A percentile compares a stretch with the other conserved stretches of the same genome.
These are phyloP conservation scores for Sarocladium strictum DNA, from an alignment of 2,329 filamentous ascomycete genomes.

Conservation along the genomic window DNA sequence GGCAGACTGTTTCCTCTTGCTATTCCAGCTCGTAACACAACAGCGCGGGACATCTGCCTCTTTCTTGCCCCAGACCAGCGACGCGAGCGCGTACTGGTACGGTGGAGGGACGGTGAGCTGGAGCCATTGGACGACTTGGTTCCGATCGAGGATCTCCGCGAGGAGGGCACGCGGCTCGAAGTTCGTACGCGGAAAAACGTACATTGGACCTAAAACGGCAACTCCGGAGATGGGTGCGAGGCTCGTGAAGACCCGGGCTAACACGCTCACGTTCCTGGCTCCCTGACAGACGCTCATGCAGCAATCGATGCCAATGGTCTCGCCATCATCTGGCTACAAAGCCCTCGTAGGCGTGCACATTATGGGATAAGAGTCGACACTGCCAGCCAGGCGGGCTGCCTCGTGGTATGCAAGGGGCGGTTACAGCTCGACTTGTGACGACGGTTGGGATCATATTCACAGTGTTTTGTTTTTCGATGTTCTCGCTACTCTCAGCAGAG, in stretches of 20 bases:
- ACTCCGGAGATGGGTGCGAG: neutral
- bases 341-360: too few species aligned
- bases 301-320: neutral
- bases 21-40: neutral
- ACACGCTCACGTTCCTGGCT: too few species aligned
- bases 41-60: neutral
- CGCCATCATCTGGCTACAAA: too few species aligned
- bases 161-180: conserved; percentile 16
- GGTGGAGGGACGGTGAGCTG: conserved; percentile 19
- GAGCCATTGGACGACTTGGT: conserved; percentile 19
- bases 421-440: too few species aligned
- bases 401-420: too few species aligned
- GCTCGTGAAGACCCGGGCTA: too few species aligned
- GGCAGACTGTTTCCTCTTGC: neutral
- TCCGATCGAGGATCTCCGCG: conserved; percentile 17
- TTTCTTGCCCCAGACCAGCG: conserved; percentile 19
- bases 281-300: too few species aligned
- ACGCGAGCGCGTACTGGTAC: conserved; percentile 20
- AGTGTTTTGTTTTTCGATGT: too few species aligned
- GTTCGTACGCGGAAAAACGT: conserved; percentile 19
- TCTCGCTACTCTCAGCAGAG: too few species aligned
- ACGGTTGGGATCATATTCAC: too few species aligned
- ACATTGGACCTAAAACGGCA: conserved; percentile 14
- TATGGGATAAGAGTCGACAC: too few species aligned
- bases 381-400: too few species aligned